Evolutionary conservation across 2,329 filamentous ascomycete species (phyloP).

Genomic region (Alternaria hordeiaustralica): DNA sequence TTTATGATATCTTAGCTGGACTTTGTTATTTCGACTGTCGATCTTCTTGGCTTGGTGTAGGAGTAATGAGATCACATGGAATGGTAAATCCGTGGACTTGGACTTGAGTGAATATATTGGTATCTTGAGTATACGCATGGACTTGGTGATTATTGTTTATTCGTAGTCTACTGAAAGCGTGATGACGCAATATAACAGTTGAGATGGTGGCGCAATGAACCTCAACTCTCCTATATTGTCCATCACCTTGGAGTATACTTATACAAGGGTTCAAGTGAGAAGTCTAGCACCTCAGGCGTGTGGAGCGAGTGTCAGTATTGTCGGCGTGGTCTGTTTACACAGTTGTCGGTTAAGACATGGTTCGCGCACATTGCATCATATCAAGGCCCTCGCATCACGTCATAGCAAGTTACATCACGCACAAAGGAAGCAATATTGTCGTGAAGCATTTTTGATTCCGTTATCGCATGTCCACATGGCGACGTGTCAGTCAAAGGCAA

Average conservation of each 20-base stretch:
- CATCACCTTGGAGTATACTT: too few relatives aligned
- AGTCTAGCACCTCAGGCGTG: not conserved
- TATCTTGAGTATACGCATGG: not conserved
- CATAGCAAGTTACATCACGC: slow-evolving; percentile 5
- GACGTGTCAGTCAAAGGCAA: slow-evolving; percentile 46
- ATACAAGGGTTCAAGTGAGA: not conserved
- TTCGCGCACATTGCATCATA: not conserved
- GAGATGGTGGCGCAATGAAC: too few relatives aligned
- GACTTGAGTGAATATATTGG: not conserved
- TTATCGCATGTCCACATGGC: slow-evolving; percentile 46
- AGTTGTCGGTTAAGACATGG: not conserved
- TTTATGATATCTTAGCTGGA: not conserved
- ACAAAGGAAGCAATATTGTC: slow-evolving; percentile 30
- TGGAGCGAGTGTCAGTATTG: not conserved
- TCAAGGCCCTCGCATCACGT: not conserved
- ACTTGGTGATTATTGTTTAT: not conserved
- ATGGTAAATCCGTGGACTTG: not conserved
- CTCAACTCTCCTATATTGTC: too few relatives aligned
- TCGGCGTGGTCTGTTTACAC: not conserved
- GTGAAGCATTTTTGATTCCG: slow-evolving; percentile 48
- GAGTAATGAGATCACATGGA: not conserved
- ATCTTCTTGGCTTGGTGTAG: not conserved
- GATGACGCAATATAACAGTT: too few relatives aligned
- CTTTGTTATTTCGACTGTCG: not conserved
- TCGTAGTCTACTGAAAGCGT: not conserved